Base-by-base conservation (phyloP, 192 early-diverging fungal genomes). In the Gonapodya prolifera region DNA sequence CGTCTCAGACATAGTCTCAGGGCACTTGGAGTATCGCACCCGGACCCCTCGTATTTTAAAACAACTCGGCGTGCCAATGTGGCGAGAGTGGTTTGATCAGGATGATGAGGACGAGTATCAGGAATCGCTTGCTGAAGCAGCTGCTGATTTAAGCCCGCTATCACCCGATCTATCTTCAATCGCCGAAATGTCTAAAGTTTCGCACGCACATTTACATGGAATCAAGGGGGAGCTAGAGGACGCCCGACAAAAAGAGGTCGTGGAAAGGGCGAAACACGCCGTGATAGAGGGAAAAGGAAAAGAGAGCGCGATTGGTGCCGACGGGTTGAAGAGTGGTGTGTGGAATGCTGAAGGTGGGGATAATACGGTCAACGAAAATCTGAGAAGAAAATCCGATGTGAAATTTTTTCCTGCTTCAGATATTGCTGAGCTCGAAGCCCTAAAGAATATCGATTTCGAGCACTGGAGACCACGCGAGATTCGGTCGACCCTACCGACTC, bases 21-120 rank as follows among this genome's bases (percentile, higher is more conserved):
- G 95, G 2, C 96, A 98, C 82, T 83, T 95, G 61, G 91, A 93
- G 32, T 98, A 98, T 80, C 90, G 93, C 69, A 81, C 86, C 31
- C 85, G 89, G 17, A 88, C 96, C 79, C 96, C 96, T 0, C 81
- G 89, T 70, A 83, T 96, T n/a, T 84, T 98, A 73, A 89, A 92
- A 77, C 82, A 88, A 23, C 87, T 92, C 36, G 96, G 96, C 1
- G 90, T 96, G 69, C 81, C 83, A 34, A 87, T 98, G 8, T 93
- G 91, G 8, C 85, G 87, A 29, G 92, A 93, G 35, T 87, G 87
- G 36, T 88, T 96, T 79, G 82, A 87, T 34, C 88, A 90, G 33
- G 77, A 81, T 0, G 90, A 90, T 35, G 92, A 92, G 75, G 85
- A 85, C 69, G 83, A 87, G 71, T 73, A 61, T 61, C 45, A 61